These are phyloP conservation scores for Fagopyrum homotropicum DNA, from an alignment of 148 eudicot genomes.

Conservation along the genomic window DNA sequence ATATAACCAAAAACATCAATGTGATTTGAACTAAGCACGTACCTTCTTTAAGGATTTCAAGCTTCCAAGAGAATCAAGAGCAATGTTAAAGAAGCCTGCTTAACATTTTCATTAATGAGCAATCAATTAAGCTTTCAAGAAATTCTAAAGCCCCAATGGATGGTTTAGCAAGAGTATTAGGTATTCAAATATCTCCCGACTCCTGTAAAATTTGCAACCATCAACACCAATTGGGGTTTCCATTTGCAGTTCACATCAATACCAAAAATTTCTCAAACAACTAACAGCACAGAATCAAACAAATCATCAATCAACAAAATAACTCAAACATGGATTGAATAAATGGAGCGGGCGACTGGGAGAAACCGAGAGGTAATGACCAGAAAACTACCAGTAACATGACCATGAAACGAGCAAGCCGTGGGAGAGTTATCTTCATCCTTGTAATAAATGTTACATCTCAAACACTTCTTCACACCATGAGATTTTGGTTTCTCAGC, in stretches of 20 bases:
- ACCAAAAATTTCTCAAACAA: neutral
- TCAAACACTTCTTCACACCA: constrained; percentile 43
- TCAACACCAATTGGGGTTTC: no score
- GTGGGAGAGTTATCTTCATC: constrained; percentile 43
- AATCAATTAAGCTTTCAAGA: no score
- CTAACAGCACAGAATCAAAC: neutral
- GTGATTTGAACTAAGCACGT: neutral
- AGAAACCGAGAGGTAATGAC: neutral
- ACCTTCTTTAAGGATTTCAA: neutral
- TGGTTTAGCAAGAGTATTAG: no score
- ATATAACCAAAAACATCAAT: no score
- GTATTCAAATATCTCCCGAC: no score
- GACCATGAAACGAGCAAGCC: constrained; percentile 66
- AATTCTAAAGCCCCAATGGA: no score
- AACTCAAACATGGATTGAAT: neutral
- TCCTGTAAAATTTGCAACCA: no score
- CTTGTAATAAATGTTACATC: constrained; percentile 38
- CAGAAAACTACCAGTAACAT: constrained; percentile 37
- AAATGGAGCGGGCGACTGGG: neutral
- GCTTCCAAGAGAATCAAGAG: neutral
- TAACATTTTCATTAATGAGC: no score
- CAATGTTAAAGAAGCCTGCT: neutral
- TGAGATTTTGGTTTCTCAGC: constrained; percentile 9
- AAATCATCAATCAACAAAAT: neutral
- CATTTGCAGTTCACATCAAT: neutral